Percentiles rank a stretch among this genome's conserved stretches.
Conservation (phyloP, 495 filamentous ascomycete genomes). For the Trichoderma reesei region DNA sequence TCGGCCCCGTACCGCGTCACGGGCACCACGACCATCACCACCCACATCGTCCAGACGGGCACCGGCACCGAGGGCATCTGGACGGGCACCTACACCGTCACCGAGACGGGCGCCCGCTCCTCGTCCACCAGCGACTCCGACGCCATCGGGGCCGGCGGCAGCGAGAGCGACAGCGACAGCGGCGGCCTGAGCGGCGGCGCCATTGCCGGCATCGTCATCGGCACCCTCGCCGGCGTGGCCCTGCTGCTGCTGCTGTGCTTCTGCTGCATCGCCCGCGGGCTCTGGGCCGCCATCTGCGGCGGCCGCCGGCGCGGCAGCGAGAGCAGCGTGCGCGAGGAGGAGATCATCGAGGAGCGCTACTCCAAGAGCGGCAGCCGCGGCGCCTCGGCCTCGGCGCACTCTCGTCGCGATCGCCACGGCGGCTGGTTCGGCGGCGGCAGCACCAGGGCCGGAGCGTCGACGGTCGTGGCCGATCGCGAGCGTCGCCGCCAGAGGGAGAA, state of each 20-base stretch:
- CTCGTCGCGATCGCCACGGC: conserved; percentile 33
- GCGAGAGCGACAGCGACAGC: conserved; percentile 26
- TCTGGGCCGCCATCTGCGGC: conserved; percentile 61
- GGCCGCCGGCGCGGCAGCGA: conserved; percentile 34
- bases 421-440: conserved; percentile 55
- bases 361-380: conserved; percentile 36
- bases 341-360: conserved; percentile 60
- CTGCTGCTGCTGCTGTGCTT: conserved; percentile 65
- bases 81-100: conserved; percentile 25
- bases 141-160: conserved; percentile 31
- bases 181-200: conserved; percentile 67
- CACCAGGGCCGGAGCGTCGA: conserved; percentile 32
- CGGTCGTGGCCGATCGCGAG: conserved; percentile 37
- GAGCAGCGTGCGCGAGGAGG: conserved; percentile 39
- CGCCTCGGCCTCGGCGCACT: conserved; percentile 22
- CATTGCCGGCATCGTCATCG: conserved; percentile 92
- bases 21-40: conserved; percentile 39
- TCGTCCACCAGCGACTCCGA: conserved; percentile 32
- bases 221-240: conserved; percentile 64
- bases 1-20: conserved; percentile 62
- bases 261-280: conserved; percentile 59
- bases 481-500: too few species aligned
- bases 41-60: conserved; percentile 27
- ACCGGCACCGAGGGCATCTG: conserved; percentile 20
- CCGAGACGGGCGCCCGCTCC: conserved; percentile 22